Evolutionary conservation across 495 filamentous ascomycete species (phyloP), one percentile per base, ranked within the genome.

Genomic region (Polyplosphaeria fusca): DNA sequence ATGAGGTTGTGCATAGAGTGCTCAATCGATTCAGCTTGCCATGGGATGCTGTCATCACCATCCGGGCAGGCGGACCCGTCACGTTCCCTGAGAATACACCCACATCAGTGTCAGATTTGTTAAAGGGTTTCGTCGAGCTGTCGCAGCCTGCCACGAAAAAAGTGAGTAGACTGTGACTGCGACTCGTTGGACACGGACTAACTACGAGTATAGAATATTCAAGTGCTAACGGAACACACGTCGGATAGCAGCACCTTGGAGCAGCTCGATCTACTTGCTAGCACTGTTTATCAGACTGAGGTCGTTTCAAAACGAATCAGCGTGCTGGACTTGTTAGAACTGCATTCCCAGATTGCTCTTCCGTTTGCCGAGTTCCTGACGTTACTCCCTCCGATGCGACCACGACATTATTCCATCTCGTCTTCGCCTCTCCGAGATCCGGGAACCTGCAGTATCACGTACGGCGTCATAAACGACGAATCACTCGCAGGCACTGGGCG

Each of bases 381-480:
- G 12, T 81, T 88, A 71, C 78, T 90, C 0, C 83, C 84, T 0
- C 86, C 85, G 0, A 85, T 90, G 79, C 83, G 84, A 14, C 76
- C 83, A 13, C 79, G 86, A 3, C 83, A 86, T 64, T 90, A 89
- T 65, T 86, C 80, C 48, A 87, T 90, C 68, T 90, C 86, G 20
- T 88, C 85, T 0, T 88, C 86, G 0, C 85, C 86, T 0, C 74
- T 82, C 1, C 73, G 41, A 62, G 68, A 84, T 67, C 75, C 83
- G 0, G 71, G 66, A 0, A 73, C 76, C 52, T 83, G 79, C 19
- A 81, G 81, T 0, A 73, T 89, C 26, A 87, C 86, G 14, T 86
- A 82, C 75, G 75, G 75, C 11, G 74, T 88, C 12, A 74, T 86
- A 61, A 76, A 79, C 46, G 72, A 72, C 1, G 77, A 79, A 0